Conservation (phyloP, 805 yeast genomes). For the Cyberlindnera subsufficiens region DNA sequence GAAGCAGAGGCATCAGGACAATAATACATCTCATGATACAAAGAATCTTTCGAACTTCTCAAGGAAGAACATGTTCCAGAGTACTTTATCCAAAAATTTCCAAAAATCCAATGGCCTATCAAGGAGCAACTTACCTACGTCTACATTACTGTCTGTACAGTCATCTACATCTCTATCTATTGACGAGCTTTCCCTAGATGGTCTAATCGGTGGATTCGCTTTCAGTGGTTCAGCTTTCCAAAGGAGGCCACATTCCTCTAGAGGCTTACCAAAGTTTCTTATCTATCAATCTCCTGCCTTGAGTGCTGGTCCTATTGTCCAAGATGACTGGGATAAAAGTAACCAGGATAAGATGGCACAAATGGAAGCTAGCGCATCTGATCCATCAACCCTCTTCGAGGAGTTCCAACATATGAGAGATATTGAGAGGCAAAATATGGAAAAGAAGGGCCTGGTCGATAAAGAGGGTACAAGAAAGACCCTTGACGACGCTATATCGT, state of each 20-base stretch:
- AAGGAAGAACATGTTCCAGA: conserved; percentile 1
- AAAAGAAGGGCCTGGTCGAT: conserved; percentile 75
- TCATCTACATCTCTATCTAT: background rate
- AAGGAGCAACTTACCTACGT: too few relatives aligned
- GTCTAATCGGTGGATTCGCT: conserved; percentile 21
- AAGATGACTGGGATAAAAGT: conserved; percentile 64
- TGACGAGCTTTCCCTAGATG: conserved; percentile 11
- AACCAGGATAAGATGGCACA: conserved; percentile 60
- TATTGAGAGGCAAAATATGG: conserved; percentile 73
- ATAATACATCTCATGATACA: background rate
- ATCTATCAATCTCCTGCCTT: conserved; percentile 31
- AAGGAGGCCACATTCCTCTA: conserved; percentile 5
- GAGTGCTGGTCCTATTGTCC: conserved; percentile 22
- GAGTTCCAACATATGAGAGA: conserved; percentile 70
- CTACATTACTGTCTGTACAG: background rate
- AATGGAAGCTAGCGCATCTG: conserved; percentile 47
- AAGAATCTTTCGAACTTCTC: background rate
- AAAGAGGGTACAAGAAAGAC: conserved; percentile 77
- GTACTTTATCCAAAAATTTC: background rate
- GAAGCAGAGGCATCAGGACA: background rate
- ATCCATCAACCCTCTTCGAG: conserved; percentile 69
- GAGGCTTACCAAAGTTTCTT: conserved; percentile 32
- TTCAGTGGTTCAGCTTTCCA: conserved; percentile 3
- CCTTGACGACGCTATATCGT: conserved; percentile 80
- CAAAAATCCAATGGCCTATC: too few relatives aligned